Evolutionary conservation across 1,284 basidiomycete genomes (phyloP).

Genomic region (Tremellales sp.): DNA sequence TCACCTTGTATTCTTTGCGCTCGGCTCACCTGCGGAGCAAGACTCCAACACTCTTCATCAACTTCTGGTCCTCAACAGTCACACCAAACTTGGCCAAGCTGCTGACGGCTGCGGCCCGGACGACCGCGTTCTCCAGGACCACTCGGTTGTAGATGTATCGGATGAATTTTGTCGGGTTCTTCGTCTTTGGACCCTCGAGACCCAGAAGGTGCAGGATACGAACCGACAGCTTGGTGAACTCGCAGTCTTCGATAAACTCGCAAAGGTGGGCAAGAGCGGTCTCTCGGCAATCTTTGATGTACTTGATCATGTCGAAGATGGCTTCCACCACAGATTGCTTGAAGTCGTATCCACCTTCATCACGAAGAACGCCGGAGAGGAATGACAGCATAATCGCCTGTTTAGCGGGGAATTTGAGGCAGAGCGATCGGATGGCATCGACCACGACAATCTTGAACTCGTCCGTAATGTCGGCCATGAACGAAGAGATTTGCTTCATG

Average conservation of each 20-base stretch:
- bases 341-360: slow-evolving; percentile 99
- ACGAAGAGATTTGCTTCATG: slow-evolving; percentile 98
- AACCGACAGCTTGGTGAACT: slow-evolving; percentile 98
- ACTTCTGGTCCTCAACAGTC: slow-evolving; percentile 68
- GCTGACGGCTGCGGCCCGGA: slow-evolving; percentile 91
- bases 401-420: slow-evolving; percentile 97
- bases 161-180: slow-evolving; percentile 96
- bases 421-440: slow-evolving; percentile 94
- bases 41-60: slow-evolving; percentile 83
- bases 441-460: slow-evolving; percentile 99
- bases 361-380: slow-evolving; percentile 86
- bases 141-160: slow-evolving; percentile 99
- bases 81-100: slow-evolving; percentile 96
- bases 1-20: background rate
- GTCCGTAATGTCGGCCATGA: slow-evolving; percentile 99
- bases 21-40: slow-evolving; percentile 62
- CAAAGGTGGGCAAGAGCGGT: slow-evolving; percentile 92
- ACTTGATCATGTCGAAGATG: slow-evolving; percentile 99
- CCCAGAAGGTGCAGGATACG: slow-evolving; percentile 93
- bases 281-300: slow-evolving; percentile 91
- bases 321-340: slow-evolving; percentile 99
- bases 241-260: slow-evolving; percentile 99
- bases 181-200: slow-evolving; percentile 90
- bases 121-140: slow-evolving; percentile 96
- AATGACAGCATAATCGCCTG: slow-evolving; percentile 93